Evolutionary conservation across 352 stramenopile species (phyloP), one percentile per base, ranked within the genome.

Genomic region (Globisporangium orthogonon): DNA sequence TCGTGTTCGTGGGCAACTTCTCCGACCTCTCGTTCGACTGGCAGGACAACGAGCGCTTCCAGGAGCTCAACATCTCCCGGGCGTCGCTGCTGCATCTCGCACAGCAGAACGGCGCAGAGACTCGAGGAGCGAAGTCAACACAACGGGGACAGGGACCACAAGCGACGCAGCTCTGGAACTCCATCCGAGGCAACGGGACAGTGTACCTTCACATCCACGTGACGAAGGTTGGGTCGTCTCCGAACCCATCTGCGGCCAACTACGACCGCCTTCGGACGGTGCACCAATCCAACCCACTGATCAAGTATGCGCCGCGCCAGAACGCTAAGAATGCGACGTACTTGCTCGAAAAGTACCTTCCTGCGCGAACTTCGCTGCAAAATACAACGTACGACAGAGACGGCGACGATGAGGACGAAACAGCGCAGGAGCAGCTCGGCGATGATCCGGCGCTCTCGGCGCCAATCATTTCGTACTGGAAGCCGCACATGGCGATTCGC

Each of bases 191-290:
- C 50, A 91, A 91, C 37, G 57, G 62, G 23, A 86, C 76, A 1
- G 71, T 91, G 10, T 91, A 71, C 50, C 65, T 91, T 31, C 82
- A 91, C 43, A 77, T 89, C 7, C 82, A 91, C 54, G 75, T 89
- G 56, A 87, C 79, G 18, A 72, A 85, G 51, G 29, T 63, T 13
- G 75, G 72, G 2, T 73, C 73, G 33, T 83, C 76, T 3, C 59
- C 77, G 4, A 60, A 89, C 48, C 75, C 78, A 7, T 54, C 28
- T 5, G 62, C 74, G 11, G 31, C 48, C 15, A 67, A 71, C 35
- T 89, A 76, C 52, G 63, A 84, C 52, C 64, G 67, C n/a, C 75
- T 87, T 57, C 67, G 65, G 15, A 87, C 79, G 0, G 73, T 91
- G 31, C 77, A 87, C 43, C 78, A 92, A 57, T 74, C 70, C 2